phyloP scores from a whole-genome alignment of 108 stramenopile species.

The Cyclotella choctawhatcheeana region DNA sequence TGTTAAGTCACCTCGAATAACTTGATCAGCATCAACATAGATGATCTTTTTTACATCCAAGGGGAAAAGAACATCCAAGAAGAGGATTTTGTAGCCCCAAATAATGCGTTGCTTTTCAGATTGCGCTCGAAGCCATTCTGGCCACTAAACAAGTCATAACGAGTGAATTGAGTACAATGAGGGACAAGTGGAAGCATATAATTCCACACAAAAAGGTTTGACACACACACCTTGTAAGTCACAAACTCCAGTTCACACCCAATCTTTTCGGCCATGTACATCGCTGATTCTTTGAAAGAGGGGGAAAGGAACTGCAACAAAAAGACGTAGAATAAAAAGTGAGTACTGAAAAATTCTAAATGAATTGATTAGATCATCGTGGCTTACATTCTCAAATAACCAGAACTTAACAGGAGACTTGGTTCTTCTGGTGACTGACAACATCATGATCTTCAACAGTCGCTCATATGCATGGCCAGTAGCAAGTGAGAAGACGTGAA shows the following conservation, averaged over 20 bases:
- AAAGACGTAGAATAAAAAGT: not conserved
- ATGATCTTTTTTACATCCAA: slow-evolving; percentile 95
- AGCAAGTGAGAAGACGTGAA: slow-evolving; percentile 98
- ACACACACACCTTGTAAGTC: slow-evolving; percentile 40
- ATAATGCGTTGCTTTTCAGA: slow-evolving; percentile 99
- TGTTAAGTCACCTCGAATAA: slow-evolving; percentile 94
- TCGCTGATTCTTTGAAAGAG: slow-evolving; percentile 89
- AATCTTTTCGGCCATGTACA: slow-evolving; percentile 79
- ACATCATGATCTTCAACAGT: slow-evolving; percentile 99
- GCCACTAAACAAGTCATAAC: slow-evolving; percentile 75
- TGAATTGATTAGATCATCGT: too few species aligned
- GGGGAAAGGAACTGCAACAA: slow-evolving; percentile 80
- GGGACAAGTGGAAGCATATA: too few species aligned
- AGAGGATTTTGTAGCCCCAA: slow-evolving; percentile 99
- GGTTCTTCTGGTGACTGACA: slow-evolving; percentile 94
- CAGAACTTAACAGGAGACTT: slow-evolving; percentile 97
- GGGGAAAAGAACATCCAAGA: slow-evolving; percentile 99
- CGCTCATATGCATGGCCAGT: slow-evolving; percentile 98
- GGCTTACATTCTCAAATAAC: slow-evolving; percentile 93
- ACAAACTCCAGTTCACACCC: slow-evolving; percentile 91
- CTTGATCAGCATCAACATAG: slow-evolving; percentile 98
- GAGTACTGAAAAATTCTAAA: slow-evolving; percentile 1
- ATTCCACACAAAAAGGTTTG: not conserved
- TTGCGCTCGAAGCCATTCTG: slow-evolving; percentile 97
- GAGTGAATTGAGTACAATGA: slow-evolving; percentile 31